These are phyloP conservation scores for Dothideomycetes sp. DNA, from an alignment of 2,329 filamentous ascomycete species.

Conservation along the genomic window DNA sequence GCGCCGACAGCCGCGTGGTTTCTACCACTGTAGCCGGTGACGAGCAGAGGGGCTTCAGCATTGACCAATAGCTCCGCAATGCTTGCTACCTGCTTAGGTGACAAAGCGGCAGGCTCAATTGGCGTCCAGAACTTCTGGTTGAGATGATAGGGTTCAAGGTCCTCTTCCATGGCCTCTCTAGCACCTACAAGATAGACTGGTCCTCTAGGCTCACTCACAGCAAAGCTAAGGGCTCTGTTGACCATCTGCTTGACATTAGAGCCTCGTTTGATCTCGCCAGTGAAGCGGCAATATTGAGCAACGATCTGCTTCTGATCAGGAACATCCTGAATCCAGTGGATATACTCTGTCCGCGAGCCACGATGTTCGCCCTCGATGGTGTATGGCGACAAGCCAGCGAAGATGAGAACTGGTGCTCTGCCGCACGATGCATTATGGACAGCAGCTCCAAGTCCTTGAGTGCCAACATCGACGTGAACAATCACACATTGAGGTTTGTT, in stretches of 20 bases:
- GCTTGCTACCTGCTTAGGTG: conserved; percentile 39
- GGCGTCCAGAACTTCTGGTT: conserved; percentile 60
- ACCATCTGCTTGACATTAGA: conserved; percentile 84
- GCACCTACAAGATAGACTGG: conserved; percentile 72
- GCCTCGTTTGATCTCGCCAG: conserved; percentile 72
- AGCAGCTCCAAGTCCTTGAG: conserved; percentile 65
- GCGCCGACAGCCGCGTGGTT: conserved; percentile 52
- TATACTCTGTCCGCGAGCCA: conserved; percentile 71
- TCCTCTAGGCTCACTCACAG: conserved; percentile 63
- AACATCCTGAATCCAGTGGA: conserved; percentile 79
- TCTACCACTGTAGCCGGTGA: conserved; percentile 62
- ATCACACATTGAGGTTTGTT: conserved; percentile 66
- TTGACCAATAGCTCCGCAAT: conserved; percentile 53
- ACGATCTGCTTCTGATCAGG: conserved; percentile 74
- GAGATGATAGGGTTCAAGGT: conserved; percentile 61
- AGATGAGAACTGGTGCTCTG: conserved; percentile 63
- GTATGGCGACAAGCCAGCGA: conserved; percentile 66
- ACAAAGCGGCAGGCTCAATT: conserved; percentile 55
- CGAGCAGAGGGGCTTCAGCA: conserved; percentile 55
- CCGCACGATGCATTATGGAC: conserved; percentile 71
- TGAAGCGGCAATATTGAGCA: conserved; percentile 74
- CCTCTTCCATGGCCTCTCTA: conserved; percentile 76
- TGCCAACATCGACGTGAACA: conserved; percentile 73
- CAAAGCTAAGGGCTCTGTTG: conserved; percentile 73
- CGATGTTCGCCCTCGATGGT: conserved; percentile 68